Evolutionary conservation across 2,329 filamentous ascomycete species (phyloP), one percentile per base, ranked within the genome.

Genomic region (Geosmithia putterillii): DNA sequence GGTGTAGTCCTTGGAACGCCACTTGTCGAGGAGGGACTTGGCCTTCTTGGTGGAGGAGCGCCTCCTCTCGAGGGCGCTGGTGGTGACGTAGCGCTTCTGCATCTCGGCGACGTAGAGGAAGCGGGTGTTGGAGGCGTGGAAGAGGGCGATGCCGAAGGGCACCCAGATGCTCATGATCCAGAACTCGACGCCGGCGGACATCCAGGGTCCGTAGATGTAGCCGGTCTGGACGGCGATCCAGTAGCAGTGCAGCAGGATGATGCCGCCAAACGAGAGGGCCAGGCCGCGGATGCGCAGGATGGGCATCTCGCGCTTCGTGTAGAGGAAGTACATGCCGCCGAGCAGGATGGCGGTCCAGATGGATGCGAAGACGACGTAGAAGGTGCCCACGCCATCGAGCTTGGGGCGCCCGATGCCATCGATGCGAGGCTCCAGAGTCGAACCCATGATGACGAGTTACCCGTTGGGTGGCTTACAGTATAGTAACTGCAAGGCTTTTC

Each of bases 101-200:
- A 66, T 59, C 48, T 66, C 68, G 42, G 75, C 74, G 41, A 79
- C 61, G 46, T 77, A 62, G 18, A 79, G 67, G 44, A 81, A 74
- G 42, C 74, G 72, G 47, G 63, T 69, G 55, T 81, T 79, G 45
- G 74, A 74, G 22, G 74, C 77, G 50, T 82, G 77, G 53, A 82
- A 82, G 2, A 83, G 62, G 15, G 76, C 78, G 42, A 83, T 75
- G 25, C 79, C 78, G 40, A 76, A 69, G 6, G 79, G 79, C 7
- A 83, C 61, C 54, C 74, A 78, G 38, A 75, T 69, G 41, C 73
- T 71, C 79, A 83, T 83, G 53, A 79, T 66, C 72, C 76, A 83
- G 54, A 70, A 83, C 54, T 80, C 72, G 9, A 66, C 62, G 10
- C 69, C 61, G 41, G 69, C 71, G 0, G 75, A 70, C 21, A 59